phyloP scores from a whole-genome alignment of 306 rosid genomes.

The Cucumis hystrix region DNA sequence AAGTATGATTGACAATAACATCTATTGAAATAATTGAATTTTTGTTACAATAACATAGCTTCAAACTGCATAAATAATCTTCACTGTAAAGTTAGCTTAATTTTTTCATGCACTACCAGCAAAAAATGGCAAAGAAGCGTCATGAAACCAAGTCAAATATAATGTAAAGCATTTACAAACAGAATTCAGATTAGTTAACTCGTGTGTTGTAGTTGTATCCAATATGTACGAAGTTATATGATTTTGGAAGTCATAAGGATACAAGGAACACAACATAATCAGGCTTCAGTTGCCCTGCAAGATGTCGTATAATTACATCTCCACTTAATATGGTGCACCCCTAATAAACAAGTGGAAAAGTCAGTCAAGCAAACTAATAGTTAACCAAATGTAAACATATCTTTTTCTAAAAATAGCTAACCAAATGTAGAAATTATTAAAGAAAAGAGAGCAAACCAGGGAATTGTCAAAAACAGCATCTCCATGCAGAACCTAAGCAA shows the following conservation, averaged over 20 bases:
- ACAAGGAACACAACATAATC: constrained; percentile 55
- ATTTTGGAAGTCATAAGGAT: constrained; percentile 10
- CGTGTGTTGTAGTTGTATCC: neutral
- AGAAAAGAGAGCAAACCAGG: constrained; percentile 36
- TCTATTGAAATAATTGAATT: neutral
- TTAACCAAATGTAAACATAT: neutral
- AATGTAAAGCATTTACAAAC: neutral
- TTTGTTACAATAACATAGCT: neutral
- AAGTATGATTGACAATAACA: neutral
- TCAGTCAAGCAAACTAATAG: neutral
- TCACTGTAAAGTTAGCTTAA: neutral
- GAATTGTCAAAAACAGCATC: constrained; percentile 81
- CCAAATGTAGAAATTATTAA: constrained; percentile 4
- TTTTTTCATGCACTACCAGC: neutral
- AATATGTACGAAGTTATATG: neutral
- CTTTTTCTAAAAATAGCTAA: neutral
- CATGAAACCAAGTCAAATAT: neutral
- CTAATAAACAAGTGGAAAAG: constrained; percentile 21
- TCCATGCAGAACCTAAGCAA: constrained; percentile 69
- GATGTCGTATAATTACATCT: constrained; percentile 81
- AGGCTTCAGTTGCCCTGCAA: constrained; percentile 64
- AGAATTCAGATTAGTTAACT: neutral
- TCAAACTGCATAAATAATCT: neutral
- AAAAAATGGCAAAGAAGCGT: neutral
- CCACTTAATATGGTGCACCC: constrained; percentile 93